These are phyloP conservation scores for Pichia scutulata DNA, from an alignment of 805 yeast species.

Conservation along the genomic window DNA sequence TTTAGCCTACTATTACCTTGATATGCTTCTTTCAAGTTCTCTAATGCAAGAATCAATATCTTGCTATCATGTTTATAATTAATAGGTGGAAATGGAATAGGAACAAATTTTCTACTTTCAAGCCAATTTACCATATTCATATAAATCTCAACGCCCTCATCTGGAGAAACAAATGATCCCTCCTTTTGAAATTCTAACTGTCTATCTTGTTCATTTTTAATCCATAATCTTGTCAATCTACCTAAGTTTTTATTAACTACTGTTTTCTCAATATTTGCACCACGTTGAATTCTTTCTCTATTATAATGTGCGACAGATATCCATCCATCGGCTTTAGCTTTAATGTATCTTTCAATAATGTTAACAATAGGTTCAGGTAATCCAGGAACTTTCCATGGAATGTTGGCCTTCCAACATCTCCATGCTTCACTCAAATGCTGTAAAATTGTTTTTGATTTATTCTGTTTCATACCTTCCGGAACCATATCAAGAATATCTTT, in stretches of 20 bases:
- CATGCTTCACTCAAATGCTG: constrained; percentile 97
- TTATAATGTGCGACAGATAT: constrained; percentile 86
- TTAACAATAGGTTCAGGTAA: constrained; percentile 84
- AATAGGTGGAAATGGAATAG: constrained; percentile 90
- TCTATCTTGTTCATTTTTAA: constrained; percentile 84
- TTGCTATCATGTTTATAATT: constrained; percentile 92
- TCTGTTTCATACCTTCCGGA: constrained; percentile 87
- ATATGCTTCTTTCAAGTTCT: constrained; percentile 74
- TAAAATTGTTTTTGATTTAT: constrained; percentile 75
- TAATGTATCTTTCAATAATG: constrained; percentile 81
- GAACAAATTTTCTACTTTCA: constrained; percentile 71
- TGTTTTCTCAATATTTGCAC: constrained; percentile 91
- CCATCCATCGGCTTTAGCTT: constrained; percentile 98
- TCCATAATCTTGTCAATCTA: constrained; percentile 84
- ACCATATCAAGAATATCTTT: constrained; percentile 95
- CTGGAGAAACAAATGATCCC: constrained; percentile 82
- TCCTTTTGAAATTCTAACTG: constrained; percentile 71
- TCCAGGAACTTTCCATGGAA: constrained; percentile 97
- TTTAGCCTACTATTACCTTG: constrained; percentile 70
- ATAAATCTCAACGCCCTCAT: constrained; percentile 82
- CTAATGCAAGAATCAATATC: constrained; percentile 80
- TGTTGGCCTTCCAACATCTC: constrained; percentile 99
- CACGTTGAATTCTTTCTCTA: constrained; percentile 78
- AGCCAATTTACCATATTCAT: constrained; percentile 89
- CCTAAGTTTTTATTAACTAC: constrained; percentile 92